Evolutionary conservation across 768 basidiomycete species (phyloP), one percentile per base, ranked within the genome.

Genomic region (Lactarius akahatsu): DNA sequence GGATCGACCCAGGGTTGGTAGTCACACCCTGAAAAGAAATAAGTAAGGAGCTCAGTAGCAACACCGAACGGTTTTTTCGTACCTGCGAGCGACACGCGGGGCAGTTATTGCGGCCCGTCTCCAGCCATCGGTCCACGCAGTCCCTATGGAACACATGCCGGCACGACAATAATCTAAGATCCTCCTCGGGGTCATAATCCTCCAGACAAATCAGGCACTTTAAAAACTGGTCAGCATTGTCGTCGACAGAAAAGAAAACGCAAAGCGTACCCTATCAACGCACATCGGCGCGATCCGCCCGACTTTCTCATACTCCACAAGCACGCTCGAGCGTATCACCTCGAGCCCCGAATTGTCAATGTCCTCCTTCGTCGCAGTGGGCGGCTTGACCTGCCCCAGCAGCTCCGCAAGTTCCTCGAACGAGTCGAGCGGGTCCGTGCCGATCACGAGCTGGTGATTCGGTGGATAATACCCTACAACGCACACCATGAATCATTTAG

Each of bases 51-150:
- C 9, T 9, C 55, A 56, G 15, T 15, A 18, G 28, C 4, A n/a
- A 58, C 15, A 20, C 20, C 18, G 3, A 32, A 73, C 2, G 32
- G 32, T 34, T 32, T 6, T 7, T 56, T 9, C 83, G 43, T 61
- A 89, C 90, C 80, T 83, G 88, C 40, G 86, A 82, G 59, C 95
- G 88, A 78, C 95, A 97, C 8, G 92, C 92, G 40, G 95, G 95
- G 75, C 95, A 97, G 65, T 92, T 93, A 72, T 97, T 97, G 64
- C 87, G 82, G 3, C 94, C 94, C 47, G 63, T 62, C 62, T 67
- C 62, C 7, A 67, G 62, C 66, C 66, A 63, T 26, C 66, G 50
- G 73, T 97, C 95, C 7, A 97, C 92, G 71, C 95, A 97, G 26
- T 75, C 78, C 72, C 87, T 87, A 73, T 98, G 95, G 82, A 95